Conservation (phyloP, 352 stramenopile genomes). For the Globisporangium paddicum region DNA sequence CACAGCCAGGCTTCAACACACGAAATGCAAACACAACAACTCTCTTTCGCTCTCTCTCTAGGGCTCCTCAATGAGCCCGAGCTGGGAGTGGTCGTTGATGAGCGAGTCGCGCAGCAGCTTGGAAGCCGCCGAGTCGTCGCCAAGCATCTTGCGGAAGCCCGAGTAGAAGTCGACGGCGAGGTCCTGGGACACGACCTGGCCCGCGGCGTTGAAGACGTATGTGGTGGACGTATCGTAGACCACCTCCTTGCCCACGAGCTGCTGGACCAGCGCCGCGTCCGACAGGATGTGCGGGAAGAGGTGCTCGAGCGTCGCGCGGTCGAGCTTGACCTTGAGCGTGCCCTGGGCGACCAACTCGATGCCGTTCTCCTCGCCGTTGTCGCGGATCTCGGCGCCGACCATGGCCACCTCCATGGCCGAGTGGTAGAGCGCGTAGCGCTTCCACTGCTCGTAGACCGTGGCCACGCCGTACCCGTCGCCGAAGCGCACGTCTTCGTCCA, state of each 20-base stretch:
- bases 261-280: constrained; percentile 31
- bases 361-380: constrained; percentile 5
- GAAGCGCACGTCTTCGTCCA: constrained; percentile 40
- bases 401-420: constrained; percentile 15
- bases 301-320: constrained; percentile 20
- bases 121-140: constrained; percentile 3
- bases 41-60: neutral
- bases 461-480: constrained; percentile 8
- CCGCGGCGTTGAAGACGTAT: constrained; percentile 24
- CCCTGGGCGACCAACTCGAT: constrained; percentile 13
- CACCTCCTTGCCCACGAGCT: constrained; percentile 30
- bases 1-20: too few relatives aligned
- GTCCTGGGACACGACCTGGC: constrained; percentile 15
- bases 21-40: too few relatives aligned
- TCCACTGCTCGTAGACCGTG: constrained; percentile 20
- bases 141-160: constrained; percentile 16
- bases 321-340: constrained; percentile 9
- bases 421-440: constrained; percentile 18
- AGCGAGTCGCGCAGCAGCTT: constrained; percentile 12
- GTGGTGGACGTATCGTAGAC: constrained; percentile 23
- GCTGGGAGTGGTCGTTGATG: constrained; percentile 7
- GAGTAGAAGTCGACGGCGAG: constrained; percentile 23
- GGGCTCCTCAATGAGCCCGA: constrained; percentile 2
- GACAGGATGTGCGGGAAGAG: constrained; percentile 32
- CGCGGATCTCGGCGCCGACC: constrained; percentile 5